phyloP scores from a whole-genome alignment of 2,329 filamentous ascomycete genomes.

The Epichloe sibirici region DNA sequence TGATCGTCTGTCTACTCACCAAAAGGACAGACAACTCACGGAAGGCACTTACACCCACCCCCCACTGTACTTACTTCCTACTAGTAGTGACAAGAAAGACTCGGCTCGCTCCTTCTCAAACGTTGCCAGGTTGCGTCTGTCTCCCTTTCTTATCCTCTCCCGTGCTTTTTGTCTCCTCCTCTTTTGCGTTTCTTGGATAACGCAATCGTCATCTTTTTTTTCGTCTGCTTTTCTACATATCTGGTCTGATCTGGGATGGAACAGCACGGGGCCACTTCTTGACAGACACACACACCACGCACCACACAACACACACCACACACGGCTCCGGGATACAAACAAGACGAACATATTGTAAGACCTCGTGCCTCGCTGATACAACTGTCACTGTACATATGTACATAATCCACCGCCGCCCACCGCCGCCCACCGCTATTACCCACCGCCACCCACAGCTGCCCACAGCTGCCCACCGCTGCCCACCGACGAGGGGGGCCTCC shows the following conservation, averaged over 20 bases:
- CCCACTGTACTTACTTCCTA: background rate
- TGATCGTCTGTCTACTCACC: too few species aligned
- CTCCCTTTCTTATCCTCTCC: background rate
- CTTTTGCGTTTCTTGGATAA: background rate
- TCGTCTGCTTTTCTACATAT: too few species aligned
- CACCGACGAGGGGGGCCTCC: constrained; percentile 1
- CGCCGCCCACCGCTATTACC: background rate
- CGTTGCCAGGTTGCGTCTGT: too few species aligned
- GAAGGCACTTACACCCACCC: background rate
- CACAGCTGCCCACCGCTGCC: background rate
- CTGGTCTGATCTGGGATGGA: too few species aligned
- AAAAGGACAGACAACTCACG: background rate
- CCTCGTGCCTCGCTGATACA: background rate
- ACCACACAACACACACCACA: too few species aligned
- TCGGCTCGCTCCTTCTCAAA: background rate
- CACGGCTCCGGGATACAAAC: too few species aligned
- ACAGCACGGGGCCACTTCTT: too few species aligned
- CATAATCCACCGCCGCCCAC: constrained; percentile 2
- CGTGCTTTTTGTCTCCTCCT: too few species aligned
- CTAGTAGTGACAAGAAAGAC: background rate
- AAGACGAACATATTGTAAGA: background rate
- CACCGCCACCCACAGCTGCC: background rate
- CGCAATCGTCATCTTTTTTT: background rate
- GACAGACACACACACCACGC: background rate
- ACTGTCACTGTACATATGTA: background rate